Evolutionary conservation across 2,329 filamentous ascomycete genomes (phyloP).

Genomic region (Trichophyton rubrum): DNA sequence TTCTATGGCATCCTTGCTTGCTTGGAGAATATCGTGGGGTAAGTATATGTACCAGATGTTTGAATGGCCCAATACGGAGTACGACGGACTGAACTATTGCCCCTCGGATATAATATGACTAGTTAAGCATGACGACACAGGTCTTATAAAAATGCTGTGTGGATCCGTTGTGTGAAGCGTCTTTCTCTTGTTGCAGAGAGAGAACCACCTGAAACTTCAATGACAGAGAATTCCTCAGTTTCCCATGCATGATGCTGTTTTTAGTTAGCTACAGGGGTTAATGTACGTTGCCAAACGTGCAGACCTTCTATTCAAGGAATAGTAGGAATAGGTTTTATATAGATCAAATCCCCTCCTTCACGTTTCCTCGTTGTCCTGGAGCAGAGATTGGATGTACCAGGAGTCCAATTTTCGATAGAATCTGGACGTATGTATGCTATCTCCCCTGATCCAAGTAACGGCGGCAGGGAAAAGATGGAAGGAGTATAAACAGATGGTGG

Average conservation of each 20-base stretch:
- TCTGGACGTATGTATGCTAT: background rate
- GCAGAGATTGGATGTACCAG: background rate
- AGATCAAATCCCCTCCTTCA: background rate
- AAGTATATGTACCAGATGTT: background rate
- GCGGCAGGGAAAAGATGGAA: background rate
- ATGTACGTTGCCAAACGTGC: background rate
- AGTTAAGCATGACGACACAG: background rate
- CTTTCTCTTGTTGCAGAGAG: background rate
- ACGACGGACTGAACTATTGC: background rate
- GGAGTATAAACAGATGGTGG: background rate
- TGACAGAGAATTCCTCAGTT: background rate
- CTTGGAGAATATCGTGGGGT: slow-evolving; percentile 1
- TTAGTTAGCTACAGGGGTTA: background rate
- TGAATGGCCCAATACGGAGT: background rate
- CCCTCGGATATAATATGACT: background rate
- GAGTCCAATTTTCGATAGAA: background rate
- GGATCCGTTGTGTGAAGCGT: background rate
- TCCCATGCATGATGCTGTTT: background rate
- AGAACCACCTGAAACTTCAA: background rate
- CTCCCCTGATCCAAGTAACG: background rate
- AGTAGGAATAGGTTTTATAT: background rate
- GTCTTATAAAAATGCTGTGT: background rate
- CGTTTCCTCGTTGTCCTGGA: background rate
- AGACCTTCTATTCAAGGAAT: background rate
- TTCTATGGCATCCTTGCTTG: background rate